Evolutionary conservation across 164 flowering plant species (phyloP).

Genomic region (Stephania japonica): DNA sequence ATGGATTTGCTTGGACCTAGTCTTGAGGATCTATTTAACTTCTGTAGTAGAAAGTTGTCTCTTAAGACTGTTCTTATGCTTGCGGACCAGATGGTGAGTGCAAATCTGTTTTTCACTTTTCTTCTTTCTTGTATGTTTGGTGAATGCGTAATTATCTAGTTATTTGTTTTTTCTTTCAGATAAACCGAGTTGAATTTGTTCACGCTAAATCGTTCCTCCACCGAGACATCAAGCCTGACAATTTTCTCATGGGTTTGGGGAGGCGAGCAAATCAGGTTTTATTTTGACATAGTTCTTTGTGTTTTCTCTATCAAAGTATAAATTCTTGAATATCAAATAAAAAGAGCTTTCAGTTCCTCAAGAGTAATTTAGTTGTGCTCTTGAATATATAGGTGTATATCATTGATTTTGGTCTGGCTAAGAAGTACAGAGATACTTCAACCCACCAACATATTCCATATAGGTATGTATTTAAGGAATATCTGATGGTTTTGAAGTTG

Average conservation of each 20-base stretch:
- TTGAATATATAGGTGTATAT: conserved; percentile 37
- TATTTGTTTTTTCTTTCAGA: conserved; percentile 29
- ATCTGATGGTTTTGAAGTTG: not conserved
- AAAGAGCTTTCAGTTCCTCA: not conserved
- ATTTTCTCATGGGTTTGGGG: conserved; percentile 90
- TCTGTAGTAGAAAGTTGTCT: conserved; percentile 80
- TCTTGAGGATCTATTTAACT: conserved; percentile 89
- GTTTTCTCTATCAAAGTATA: not conserved
- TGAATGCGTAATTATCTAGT: not conserved
- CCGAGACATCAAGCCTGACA: conserved; percentile 87
- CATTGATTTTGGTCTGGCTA: conserved; percentile 63
- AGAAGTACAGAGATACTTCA: conserved; percentile 54
- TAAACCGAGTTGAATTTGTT: conserved; percentile 82
- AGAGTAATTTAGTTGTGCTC: not conserved
- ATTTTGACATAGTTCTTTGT: not conserved
- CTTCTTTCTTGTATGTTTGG: not conserved
- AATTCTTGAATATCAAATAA: not conserved
- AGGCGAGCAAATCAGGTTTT: conserved; percentile 84
- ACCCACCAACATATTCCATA: conserved; percentile 78
- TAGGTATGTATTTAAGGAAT: conserved; percentile 36
- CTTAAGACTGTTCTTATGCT: conserved; percentile 90
- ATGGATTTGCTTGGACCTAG: conserved; percentile 95
- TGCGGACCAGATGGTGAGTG: conserved; percentile 83
- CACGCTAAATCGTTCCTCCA: conserved; percentile 76
- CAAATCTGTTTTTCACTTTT: not conserved